Percentiles rank a stretch among this genome's conserved stretches.
Conservation (phyloP, 768 basidiomycete species). For the Suillus brevipes region DNA sequence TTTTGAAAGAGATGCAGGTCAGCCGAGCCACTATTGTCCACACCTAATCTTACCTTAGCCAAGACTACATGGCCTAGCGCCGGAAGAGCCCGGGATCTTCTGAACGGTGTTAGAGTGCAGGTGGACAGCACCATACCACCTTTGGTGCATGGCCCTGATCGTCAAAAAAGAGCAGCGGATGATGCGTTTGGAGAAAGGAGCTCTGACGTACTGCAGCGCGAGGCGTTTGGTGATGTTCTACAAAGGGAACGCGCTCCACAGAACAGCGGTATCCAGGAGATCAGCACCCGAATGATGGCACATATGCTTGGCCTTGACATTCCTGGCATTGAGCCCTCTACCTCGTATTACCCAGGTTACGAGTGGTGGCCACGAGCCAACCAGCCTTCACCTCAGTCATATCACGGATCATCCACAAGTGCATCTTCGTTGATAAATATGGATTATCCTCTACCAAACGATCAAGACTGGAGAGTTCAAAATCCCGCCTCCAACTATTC, state of each 20-base stretch:
- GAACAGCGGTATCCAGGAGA: constrained; percentile 54
- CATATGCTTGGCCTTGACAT: constrained; percentile 71
- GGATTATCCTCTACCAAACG: constrained; percentile 18
- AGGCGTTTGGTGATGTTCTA: constrained; percentile 33
- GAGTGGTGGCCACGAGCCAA: constrained; percentile 63
- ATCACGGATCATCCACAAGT: constrained; percentile 12
- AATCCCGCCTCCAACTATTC: constrained; percentile 15
- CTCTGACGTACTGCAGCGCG: constrained; percentile 45
- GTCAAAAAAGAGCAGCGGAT: constrained; percentile 59
- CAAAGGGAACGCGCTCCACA: constrained; percentile 26
- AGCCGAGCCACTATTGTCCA: constrained; percentile 18
- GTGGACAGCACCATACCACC: constrained; percentile 40
- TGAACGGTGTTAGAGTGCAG: constrained; percentile 65
- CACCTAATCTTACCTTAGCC: constrained; percentile 13
- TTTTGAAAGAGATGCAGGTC: constrained; percentile 70
- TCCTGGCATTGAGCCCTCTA: constrained; percentile 55
- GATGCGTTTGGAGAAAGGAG: constrained; percentile 64
- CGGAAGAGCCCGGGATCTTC: constrained; percentile 60
- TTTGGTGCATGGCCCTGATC: constrained; percentile 40
- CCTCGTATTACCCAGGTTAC: constrained; percentile 54
- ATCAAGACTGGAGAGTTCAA: constrained; percentile 23
- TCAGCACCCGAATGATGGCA: constrained; percentile 67
- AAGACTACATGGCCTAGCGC: constrained; percentile 75
- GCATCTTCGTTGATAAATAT: constrained; percentile 15
- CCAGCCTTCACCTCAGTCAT: constrained; percentile 14